Conservation (phyloP, 306 rosid species). For the Glycine tomentella region DNA sequence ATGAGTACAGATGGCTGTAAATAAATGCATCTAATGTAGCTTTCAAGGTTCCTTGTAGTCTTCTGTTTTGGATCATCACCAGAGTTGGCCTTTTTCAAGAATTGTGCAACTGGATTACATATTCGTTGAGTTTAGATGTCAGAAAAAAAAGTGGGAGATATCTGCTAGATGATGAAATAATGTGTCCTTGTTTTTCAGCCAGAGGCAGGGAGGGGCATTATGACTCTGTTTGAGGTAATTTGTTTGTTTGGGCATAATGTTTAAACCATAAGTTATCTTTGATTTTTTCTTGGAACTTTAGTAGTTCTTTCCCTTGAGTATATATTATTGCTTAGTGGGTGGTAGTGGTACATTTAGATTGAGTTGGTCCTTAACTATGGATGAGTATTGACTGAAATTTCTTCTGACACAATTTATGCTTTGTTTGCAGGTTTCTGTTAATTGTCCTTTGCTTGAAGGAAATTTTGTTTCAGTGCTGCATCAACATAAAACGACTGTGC, state of each 20-base stretch:
- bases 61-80: not conserved
- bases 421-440: slow-evolving; percentile 20
- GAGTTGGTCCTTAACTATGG: not conserved
- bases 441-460: not conserved
- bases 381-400: not conserved
- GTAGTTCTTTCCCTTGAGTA: not conserved
- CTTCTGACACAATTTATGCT: not conserved
- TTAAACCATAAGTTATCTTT: too few species aligned
- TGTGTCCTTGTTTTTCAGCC: not conserved
- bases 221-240: not conserved
- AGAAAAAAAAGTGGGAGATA: not conserved
- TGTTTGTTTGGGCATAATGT: too few species aligned
- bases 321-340: not conserved
- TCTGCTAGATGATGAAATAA: not conserved
- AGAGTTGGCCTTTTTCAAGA: too few species aligned
- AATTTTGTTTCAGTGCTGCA: not conserved
- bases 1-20: not conserved
- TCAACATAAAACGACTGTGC: not conserved
- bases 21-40: not conserved
- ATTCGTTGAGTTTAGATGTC: not conserved
- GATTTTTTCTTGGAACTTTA: not conserved
- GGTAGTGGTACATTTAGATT: too few species aligned
- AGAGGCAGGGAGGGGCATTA: not conserved
- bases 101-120: not conserved
- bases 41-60: slow-evolving; percentile 2